These are phyloP conservation scores for Fonsecaea erecta DNA, from an alignment of 2,329 filamentous ascomycete genomes.

Conservation along the genomic window DNA sequence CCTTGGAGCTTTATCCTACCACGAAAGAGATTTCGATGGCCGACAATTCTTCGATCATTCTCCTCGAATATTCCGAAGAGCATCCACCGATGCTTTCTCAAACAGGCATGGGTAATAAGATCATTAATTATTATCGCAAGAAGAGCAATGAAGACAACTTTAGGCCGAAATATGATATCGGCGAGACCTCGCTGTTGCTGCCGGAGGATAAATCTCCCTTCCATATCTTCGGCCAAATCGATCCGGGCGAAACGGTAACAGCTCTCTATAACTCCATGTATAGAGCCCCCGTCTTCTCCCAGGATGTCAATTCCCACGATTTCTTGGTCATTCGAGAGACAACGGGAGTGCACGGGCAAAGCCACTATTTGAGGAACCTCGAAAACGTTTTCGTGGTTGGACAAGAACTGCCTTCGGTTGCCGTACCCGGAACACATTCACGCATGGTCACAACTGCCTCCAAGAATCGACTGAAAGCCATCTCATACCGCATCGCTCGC, in stretches of 20 bases:
- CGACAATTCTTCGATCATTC: slow-evolving; percentile 84
- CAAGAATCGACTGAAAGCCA: slow-evolving; percentile 95
- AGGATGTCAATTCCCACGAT: slow-evolving; percentile 75
- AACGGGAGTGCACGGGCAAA: slow-evolving; percentile 76
- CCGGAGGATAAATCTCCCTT: slow-evolving; percentile 97
- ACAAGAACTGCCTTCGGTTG: slow-evolving; percentile 87
- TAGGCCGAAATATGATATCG: slow-evolving; percentile 79
- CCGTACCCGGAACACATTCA: slow-evolving; percentile 91
- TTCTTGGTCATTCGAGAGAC: slow-evolving; percentile 84
- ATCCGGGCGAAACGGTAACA: slow-evolving; percentile 85
- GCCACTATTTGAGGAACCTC: slow-evolving; percentile 84
- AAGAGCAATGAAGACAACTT: slow-evolving; percentile 77
- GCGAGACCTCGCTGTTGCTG: slow-evolving; percentile 84
- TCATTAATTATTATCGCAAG: slow-evolving; percentile 95
- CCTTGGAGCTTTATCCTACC: slow-evolving; percentile 75
- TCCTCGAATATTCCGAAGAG: slow-evolving; percentile 96
- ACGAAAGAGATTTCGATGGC: slow-evolving; percentile 83
- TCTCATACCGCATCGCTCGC: slow-evolving; percentile 85
- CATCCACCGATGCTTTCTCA: slow-evolving; percentile 90
- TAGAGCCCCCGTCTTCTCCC: slow-evolving; percentile 89
- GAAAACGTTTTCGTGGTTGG: slow-evolving; percentile 91
- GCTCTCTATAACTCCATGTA: slow-evolving; percentile 96
- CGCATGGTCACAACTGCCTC: slow-evolving; percentile 95
- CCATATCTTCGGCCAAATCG: slow-evolving; percentile 89
- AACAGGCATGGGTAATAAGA: slow-evolving; percentile 93